Evolutionary conservation across 176 grass and related monocot genomes (phyloP), one percentile per base, ranked within the genome.

Genomic region (Avena insularis): DNA sequence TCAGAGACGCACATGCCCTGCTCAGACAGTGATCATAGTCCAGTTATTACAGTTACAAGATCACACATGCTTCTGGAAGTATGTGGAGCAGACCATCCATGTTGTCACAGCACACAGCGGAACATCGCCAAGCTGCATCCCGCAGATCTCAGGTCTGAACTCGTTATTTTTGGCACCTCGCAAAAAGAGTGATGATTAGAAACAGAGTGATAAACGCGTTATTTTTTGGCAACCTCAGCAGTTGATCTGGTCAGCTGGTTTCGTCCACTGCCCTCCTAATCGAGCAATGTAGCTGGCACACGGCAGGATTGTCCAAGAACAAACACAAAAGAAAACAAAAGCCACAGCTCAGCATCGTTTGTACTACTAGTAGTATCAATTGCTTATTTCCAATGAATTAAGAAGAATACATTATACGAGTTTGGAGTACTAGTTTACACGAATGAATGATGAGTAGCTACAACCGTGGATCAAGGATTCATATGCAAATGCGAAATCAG

Each of bases 241-340:
- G 19, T 86, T 90, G 78, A 86, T 70, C 58, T 19, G 85, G 57
- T 87, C 40, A 68, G 38, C 68, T 77, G 78, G 76, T 70, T 69
- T 58, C 75, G 67, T 84, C 89, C 57, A 50, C 25, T 83, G 21
- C 5, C 56, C 23, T 50, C 13, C 23, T 20, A 49, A 59, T 2
- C 64, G 87, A 87, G 75, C 65, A 74, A 48, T 10, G 2, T 84
- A 87, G 75, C 89, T 67, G 67, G 75, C 85, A 58, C 36, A 86
- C 15, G 17, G 17, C 51, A 86, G 59, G 17, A 75, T 66, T 66
- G 50, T 15, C 55, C 33, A 61, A 64, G 54, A 56, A 48, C 2
- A 64, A 0, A 64, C 31, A 83, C 33, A 15, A 65, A 72, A 79
- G 19, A 63, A 79, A 79, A 66, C 72, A 35, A 35, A 79, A 33